Evolutionary conservation across 2,329 filamentous ascomycete species (phyloP), one percentile per base, ranked within the genome.

Genomic region (Fusarium annulatum): DNA sequence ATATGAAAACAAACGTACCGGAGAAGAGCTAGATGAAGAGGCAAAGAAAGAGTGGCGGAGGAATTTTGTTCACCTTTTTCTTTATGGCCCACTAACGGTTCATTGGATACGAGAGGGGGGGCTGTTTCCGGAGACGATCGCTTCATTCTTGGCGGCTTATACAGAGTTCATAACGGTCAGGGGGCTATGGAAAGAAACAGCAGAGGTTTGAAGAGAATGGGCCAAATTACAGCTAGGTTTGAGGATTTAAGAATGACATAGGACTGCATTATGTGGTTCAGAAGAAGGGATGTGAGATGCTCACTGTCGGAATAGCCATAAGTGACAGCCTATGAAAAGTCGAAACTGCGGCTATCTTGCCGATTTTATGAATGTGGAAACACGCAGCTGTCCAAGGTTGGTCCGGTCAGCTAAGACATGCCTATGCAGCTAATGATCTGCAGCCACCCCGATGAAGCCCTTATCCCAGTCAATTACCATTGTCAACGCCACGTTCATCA

Each of bases 31-130:
- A 1, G 39, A 67, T 3, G 26, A 53, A 19, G 41, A 28, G 1
- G 21, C 38, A 0, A 46, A 2, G 19, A 15, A 15, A 11, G 45
- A 62, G 21, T 75, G 69, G 68, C 66, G 61, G 9, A 75, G 34
- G 2, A 72, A 41, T 2, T 60, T 74, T 23, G 49, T 64, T 7
- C 57, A 62, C 6, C 33, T 59, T 23, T 16, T 75, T 11, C 42
- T 74, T 3, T 75, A 60, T 39, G 49, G 26, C 2, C 72, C 71
- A 4, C 36, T 73, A 30, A 58, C 69, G 1, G 2, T 75, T n/a
- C 72, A 74, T 19, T 74, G 72, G 72, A 57, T 60, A 19, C 42
- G 39, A 10, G 64, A 60, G 2, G 71, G 43, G 9, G 69, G 68
- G 0, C 9, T 74, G 7, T 28, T 74, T 9, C 64, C 72, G 1